Percentiles rank a stretch among this genome's conserved stretches.
phyloP scores from a whole-genome alignment of 352 stramenopile genomes.

The Albugo candida region DNA sequence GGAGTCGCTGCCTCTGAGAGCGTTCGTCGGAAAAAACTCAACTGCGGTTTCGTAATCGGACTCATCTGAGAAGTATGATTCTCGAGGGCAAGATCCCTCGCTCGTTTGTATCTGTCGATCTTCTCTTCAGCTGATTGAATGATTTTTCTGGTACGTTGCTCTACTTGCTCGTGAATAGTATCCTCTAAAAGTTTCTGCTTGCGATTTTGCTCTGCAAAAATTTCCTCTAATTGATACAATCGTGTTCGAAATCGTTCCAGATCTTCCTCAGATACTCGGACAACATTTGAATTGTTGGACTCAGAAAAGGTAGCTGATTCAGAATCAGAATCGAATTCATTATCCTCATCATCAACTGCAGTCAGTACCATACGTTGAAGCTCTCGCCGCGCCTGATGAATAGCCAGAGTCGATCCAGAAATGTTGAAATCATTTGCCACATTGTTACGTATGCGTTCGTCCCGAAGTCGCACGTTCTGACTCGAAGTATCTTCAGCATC shows the following conservation, averaged over 20 bases:
- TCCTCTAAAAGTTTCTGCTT: constrained; percentile 57
- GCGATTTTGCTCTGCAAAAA: constrained; percentile 41
- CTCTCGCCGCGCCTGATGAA: constrained; percentile 50
- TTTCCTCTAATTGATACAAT: constrained; percentile 51
- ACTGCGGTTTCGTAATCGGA: no score
- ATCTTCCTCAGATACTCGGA: constrained; percentile 43
- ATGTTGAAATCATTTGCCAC: neutral
- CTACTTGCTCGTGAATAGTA: constrained; percentile 60
- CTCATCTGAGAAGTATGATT: constrained; percentile 2
- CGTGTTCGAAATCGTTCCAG: constrained; percentile 74
- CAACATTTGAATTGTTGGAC: constrained; percentile 11
- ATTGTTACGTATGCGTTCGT: neutral
- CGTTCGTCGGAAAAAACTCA: no score
- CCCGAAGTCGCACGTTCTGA: no score
- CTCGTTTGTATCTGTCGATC: constrained; percentile 72
- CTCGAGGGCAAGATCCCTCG: constrained; percentile 61
- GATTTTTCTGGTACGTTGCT: constrained; percentile 35
- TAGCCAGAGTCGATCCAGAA: constrained; percentile 32
- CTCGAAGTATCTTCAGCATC: no score
- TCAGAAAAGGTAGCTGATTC: constrained; percentile 16
- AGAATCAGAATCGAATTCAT: constrained; percentile 33
- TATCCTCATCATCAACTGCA: constrained; percentile 56
- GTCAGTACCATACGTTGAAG: constrained; percentile 71
- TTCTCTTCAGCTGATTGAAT: constrained; percentile 66
- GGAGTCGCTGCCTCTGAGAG: no score